phyloP scores from a whole-genome alignment of 305 asterid species.

The Solanum aculeatissimum region DNA sequence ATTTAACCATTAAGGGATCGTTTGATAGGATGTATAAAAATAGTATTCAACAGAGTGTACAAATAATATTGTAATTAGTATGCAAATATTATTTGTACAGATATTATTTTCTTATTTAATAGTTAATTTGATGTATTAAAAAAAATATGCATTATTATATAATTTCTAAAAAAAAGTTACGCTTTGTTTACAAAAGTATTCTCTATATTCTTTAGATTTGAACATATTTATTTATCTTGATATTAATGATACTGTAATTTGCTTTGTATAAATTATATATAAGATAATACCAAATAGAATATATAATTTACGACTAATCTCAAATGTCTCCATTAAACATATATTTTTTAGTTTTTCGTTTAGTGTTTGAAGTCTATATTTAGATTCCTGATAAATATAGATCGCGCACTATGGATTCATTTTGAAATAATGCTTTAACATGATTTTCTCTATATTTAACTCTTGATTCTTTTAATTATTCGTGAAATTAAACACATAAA shows the following conservation, averaged over 20 bases:
- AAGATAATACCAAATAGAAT: too few species aligned
- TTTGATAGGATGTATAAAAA: neutral
- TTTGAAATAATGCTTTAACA: too few species aligned
- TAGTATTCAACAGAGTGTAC: neutral
- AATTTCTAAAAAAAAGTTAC: neutral
- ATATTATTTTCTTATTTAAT: neutral
- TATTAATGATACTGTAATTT: neutral
- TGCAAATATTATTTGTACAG: neutral
- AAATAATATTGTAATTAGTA: neutral
- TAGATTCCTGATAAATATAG: too few species aligned
- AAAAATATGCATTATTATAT: neutral
- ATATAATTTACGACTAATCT: too few species aligned
- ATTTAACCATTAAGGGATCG: neutral
- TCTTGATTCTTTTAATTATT: too few species aligned
- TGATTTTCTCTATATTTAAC: too few species aligned
- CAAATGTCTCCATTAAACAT: too few species aligned
- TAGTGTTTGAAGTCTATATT: too few species aligned
- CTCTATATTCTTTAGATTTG: neutral
- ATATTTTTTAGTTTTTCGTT: too few species aligned
- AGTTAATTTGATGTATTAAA: neutral
- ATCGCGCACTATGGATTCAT: rapidly evolving
- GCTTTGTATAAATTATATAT: neutral
- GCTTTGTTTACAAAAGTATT: neutral
- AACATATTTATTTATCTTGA: neutral
- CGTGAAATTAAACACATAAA: too few species aligned